These are phyloP conservation scores for Hygrophoropsis aurantiaca DNA, from an alignment of 768 basidiomycete genomes.

Conservation along the genomic window DNA sequence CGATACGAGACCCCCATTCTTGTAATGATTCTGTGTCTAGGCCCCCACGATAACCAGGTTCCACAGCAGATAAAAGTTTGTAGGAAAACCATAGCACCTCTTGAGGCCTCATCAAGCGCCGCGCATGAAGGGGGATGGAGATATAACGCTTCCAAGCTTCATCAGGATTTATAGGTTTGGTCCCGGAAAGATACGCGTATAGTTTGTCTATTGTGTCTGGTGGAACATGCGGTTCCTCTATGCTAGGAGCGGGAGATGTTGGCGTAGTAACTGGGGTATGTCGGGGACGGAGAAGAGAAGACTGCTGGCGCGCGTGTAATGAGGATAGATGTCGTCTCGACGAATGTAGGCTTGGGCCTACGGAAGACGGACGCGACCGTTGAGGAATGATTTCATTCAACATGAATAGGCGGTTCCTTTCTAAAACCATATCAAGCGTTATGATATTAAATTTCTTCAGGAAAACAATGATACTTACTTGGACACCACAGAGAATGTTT, in stretches of 20 bases:
- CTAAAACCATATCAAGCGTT: constrained; percentile 13
- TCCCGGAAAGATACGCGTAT: constrained; percentile 16
- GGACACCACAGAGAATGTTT: constrained; percentile 51
- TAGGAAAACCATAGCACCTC: constrained; percentile 29
- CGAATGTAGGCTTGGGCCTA: constrained; percentile 12
- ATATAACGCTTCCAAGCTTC: constrained; percentile 42
- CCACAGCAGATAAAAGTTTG: constrained; percentile 14
- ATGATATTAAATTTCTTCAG: neutral
- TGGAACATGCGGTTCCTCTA: constrained; percentile 5
- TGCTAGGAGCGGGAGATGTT: neutral
- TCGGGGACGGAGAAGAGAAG: constrained; percentile 15
- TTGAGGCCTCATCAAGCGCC: constrained; percentile 17
- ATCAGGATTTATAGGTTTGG: constrained; percentile 32
- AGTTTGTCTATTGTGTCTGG: constrained; percentile 8
- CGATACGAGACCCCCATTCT: constrained; percentile 39
- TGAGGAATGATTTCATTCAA: constrained; percentile 33
- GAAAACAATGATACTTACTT: constrained; percentile 34
- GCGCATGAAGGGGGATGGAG: constrained; percentile 11
- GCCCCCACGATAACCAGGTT: constrained; percentile 11
- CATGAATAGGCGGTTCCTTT: constrained; percentile 36
- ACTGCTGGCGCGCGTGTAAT: constrained; percentile 20
- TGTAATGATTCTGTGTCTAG: constrained; percentile 22
- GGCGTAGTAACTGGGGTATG: constrained; percentile 9
- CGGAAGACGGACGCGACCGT: constrained; percentile 16
- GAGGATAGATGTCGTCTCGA: constrained; percentile 3